Evolutionary conservation across 2,329 filamentous ascomycete genomes (phyloP), one percentile per base, ranked within the genome.

Genomic region (Neophaeococcomyces mojaviensis): DNA sequence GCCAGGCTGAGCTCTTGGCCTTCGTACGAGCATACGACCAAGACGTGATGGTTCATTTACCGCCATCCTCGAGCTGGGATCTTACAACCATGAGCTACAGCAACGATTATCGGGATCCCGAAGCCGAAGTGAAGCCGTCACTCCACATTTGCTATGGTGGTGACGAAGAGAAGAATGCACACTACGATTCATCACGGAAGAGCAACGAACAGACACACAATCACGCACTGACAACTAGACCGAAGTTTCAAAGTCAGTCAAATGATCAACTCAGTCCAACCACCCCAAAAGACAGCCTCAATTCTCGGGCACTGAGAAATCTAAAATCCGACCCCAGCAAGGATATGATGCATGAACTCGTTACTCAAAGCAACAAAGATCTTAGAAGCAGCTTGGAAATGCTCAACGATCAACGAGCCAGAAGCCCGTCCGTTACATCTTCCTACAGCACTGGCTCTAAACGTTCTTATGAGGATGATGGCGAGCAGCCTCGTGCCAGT

Each of bases 1-100:
- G 82, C 58, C 80, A 84, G 48, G 73, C 82, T 66, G 80, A 84
- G 63, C 74, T 86, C 36, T 72, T 73, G 26, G 82, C 82, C 4
- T 85, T 85, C 62, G 75, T 77, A 22, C 72, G 76, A 46, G 76
- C 74, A 18, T 82, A 74, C 59, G 69, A 74, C 41, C 73, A 74
- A 43, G 75, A 84, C 59, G 77, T 86, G 45, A 74, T 50, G 20
- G 52, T 58, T 10, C 55, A 57, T 46, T 52, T 55, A 9, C 56
- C 56, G 42, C 48, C 48, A 18, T 51, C 52, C 37, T 45, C 51
- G 35, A 47, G 51, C 37, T 57, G 51, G 22, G 44, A 52, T 32
- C 44, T 44, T 48, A 48, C 51, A 32, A 50, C 47, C 2, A 48
- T 57, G 32, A 39, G 35, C 28, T 55, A 57, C 46, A 54, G 33